These are phyloP conservation scores for Geosmithia flava DNA, from an alignment of 2,329 filamentous ascomycete genomes.

Conservation along the genomic window DNA sequence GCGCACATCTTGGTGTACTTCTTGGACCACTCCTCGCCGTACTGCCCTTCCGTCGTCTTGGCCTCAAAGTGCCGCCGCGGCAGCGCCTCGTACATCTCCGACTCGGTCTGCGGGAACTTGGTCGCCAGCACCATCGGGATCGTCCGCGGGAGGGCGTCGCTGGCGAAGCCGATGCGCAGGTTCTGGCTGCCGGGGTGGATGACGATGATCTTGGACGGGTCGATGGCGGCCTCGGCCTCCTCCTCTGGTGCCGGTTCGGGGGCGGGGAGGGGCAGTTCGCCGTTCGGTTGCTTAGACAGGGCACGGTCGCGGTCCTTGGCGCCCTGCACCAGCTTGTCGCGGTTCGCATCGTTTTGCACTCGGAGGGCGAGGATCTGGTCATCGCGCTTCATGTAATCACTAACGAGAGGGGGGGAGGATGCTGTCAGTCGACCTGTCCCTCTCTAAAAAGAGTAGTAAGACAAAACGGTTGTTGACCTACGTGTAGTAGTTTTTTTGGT, in stretches of 20 bases:
- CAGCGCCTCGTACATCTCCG: constrained; percentile 68
- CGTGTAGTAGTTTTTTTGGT: constrained; percentile 99
- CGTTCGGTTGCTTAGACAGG: constrained; percentile 61
- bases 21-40: constrained; percentile 69
- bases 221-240: constrained; percentile 45
- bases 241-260: constrained; percentile 46
- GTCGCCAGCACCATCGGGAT: constrained; percentile 87
- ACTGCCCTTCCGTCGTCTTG: constrained; percentile 60
- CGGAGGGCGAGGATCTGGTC: constrained; percentile 87
- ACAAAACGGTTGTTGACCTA: constrained; percentile 25
- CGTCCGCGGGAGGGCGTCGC: constrained; percentile 86
- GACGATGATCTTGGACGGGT: constrained; percentile 84
- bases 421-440: neutral
- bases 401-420: constrained; percentile 21
- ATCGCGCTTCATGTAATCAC: constrained; percentile 96
- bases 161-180: constrained; percentile 85
- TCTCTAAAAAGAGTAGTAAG: neutral
- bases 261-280: constrained; percentile 49
- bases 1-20: constrained; percentile 72
- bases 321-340: constrained; percentile 71
- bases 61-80: constrained; percentile 58
- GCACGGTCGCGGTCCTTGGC: constrained; percentile 82
- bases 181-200: constrained; percentile 96
- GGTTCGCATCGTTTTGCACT: constrained; percentile 74
- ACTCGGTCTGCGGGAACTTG: constrained; percentile 66